phyloP scores from a whole-genome alignment of 169 alveolate species.

The Plasmodium vinckei region DNA sequence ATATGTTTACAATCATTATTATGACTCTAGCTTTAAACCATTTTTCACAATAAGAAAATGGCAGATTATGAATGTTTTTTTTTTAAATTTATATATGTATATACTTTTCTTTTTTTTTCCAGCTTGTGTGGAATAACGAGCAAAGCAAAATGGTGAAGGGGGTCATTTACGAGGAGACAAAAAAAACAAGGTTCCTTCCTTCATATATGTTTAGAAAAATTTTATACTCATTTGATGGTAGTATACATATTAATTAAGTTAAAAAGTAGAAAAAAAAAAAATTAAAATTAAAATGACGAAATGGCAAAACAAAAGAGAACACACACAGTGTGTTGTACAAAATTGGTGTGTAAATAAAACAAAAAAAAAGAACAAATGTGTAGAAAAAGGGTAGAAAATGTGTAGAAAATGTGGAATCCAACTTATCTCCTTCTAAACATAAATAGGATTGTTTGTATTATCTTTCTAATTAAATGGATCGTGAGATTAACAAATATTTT shows the following conservation, averaged over 20 bases:
- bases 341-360: too few relatives aligned
- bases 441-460: slow-evolving; percentile 26
- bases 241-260: neutral
- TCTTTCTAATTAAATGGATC: slow-evolving; percentile 17
- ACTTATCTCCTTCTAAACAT: slow-evolving; percentile 30
- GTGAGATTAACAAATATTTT: slow-evolving; percentile 31
- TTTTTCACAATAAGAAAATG: too few relatives aligned
- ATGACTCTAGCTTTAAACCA: too few relatives aligned
- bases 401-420: neutral
- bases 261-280: too few relatives aligned
- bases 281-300: too few relatives aligned
- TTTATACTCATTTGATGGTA: slow-evolving; percentile 45
- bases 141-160: slow-evolving; percentile 65
- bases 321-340: too few relatives aligned
- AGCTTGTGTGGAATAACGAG: slow-evolving; percentile 62
- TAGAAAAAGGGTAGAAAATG: neutral
- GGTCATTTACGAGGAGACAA: slow-evolving; percentile 42
- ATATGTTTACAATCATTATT: too few relatives aligned
- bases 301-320: too few relatives aligned
- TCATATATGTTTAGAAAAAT: slow-evolving; percentile 46
- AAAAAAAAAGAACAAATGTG: too few relatives aligned
- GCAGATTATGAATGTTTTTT: too few relatives aligned
- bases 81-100: too few relatives aligned
- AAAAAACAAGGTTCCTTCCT: slow-evolving; percentile 31
- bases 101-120: neutral